Percentiles rank a stretch among this genome's conserved stretches.
These are phyloP conservation scores for Coniosporium tulheliwenetii DNA, from an alignment of 2,329 filamentous ascomycete species.

Conservation along the genomic window DNA sequence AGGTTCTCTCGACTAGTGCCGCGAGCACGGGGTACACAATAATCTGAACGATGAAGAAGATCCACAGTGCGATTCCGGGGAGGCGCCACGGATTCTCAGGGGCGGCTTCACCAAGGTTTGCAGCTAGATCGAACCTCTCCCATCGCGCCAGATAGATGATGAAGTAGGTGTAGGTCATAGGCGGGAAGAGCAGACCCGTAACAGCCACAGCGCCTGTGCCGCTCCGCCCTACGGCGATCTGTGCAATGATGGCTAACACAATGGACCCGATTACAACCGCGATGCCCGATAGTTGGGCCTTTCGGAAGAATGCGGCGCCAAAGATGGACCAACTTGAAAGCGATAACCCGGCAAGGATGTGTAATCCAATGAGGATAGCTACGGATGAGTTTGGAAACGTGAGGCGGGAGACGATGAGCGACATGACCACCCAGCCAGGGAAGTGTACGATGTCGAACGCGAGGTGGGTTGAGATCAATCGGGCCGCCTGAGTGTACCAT, in stretches of 20 bases:
- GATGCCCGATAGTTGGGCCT: conserved; percentile 77
- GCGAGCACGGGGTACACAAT: conserved; percentile 63
- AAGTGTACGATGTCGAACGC: conserved; percentile 67
- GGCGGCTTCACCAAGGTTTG: conserved; percentile 45
- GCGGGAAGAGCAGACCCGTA: conserved; percentile 64
- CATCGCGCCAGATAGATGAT: conserved; percentile 63
- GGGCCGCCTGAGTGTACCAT: conserved; percentile 64
- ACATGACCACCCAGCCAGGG: conserved; percentile 69
- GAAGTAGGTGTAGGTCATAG: conserved; percentile 80
- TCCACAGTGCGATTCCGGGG: conserved; percentile 61
- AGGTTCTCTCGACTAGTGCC: conserved; percentile 52
- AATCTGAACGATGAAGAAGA: conserved; percentile 65
- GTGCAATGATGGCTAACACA: conserved; percentile 66
- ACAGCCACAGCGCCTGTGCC: conserved; percentile 49
- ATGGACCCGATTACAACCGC: conserved; percentile 57
- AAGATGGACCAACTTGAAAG: conserved; percentile 69
- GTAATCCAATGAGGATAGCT: conserved; percentile 39
- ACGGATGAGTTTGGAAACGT: conserved; percentile 33
- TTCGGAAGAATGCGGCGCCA: conserved; percentile 70
- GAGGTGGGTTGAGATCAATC: conserved; percentile 65
- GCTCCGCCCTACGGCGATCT: conserved; percentile 47
- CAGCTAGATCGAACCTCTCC: conserved; percentile 44
- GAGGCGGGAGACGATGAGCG: conserved; percentile 46
- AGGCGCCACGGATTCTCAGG: conserved; percentile 45
- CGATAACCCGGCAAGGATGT: conserved; percentile 60